phyloP scores from a whole-genome alignment of 1,139 yeast species.

The Fermentozyma sake region DNA sequence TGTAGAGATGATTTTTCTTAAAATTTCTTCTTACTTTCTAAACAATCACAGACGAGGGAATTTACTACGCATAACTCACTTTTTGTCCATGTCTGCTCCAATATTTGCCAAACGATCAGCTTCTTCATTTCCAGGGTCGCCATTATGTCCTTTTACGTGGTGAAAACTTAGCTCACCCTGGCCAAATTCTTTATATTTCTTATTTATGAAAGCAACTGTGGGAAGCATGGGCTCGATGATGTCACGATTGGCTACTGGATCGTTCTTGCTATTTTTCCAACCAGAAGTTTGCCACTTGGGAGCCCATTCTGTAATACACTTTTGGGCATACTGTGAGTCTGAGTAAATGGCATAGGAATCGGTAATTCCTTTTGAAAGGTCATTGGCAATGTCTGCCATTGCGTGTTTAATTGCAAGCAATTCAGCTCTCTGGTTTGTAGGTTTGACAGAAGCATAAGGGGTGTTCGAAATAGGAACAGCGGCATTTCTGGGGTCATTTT shows the following conservation, averaged over 20 bases:
- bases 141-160: conserved; percentile 74
- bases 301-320: conserved; percentile 49
- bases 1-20: too few relatives aligned
- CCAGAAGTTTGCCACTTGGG: conserved; percentile 49
- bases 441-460: conserved; percentile 20
- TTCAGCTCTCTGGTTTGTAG: conserved; percentile 84
- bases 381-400: conserved; percentile 31
- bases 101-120: conserved; percentile 73
- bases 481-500: conserved; percentile 48
- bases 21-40: too few relatives aligned
- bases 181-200: conserved; percentile 17
- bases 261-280: conserved; percentile 45
- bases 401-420: conserved; percentile 63
- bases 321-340: conserved; percentile 56
- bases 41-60: too few relatives aligned
- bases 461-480: conserved; percentile 44
- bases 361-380: conserved; percentile 6
- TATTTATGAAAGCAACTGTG: conserved; percentile 25
- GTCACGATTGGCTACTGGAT: conserved; percentile 48
- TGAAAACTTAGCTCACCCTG: conserved; percentile 36
- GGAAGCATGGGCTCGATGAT: conserved; percentile 33
- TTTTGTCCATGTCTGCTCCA: conserved; percentile 44
- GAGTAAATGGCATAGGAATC: conserved; percentile 36
- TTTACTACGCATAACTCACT: too few relatives aligned
- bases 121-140: conserved; percentile 63